Base-by-base conservation (phyloP, 2,329 filamentous ascomycete species). In the Cladophialophora yegresii region DNA sequence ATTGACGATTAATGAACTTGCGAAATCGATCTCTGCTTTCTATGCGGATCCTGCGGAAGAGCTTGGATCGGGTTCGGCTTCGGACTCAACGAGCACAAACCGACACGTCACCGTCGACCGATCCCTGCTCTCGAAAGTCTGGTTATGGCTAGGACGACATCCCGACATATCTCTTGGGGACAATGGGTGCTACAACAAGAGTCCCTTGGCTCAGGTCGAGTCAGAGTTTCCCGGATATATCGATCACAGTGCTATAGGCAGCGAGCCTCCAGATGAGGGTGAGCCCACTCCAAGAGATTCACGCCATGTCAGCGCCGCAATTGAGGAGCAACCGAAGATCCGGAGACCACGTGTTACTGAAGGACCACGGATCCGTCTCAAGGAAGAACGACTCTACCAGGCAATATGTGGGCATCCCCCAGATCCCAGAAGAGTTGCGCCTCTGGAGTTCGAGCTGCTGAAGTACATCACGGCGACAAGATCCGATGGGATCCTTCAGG, bases 401-500 rank as follows among this genome's bases (percentile, higher is more conserved):
- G 83, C 85, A 8, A 76, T 88, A 57, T 80, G 86, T 12, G 86
- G 85, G 1, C 86, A 88, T 73, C 80, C 80, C 22, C 80, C 82
- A 26, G 85, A 89, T 69, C 75, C 79, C 16, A 80, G 78, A 54
- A 83, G 81, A 65, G 76, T 88, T 3, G 78, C 83, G 1, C 74
- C 76, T 0, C 77, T 82, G 60, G 84, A 88, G 67, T 88, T 87
- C 67, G 76, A 77, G 12, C 75, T 85, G 20, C 75, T 89, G 1
- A 84, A 83, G 9, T 80, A 87, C 58, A 87, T 89, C 67, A 85
- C 84, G 6, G 79, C 81, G 9, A 77, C 77, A 61, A 83, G 85
- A 50, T 75, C 78, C 20, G 73, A 77, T 16, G 86, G 86, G 5
- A 83, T 89, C 51, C 72, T 83, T 2, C 86, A 89, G 71, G 81